These are phyloP conservation scores for Trichoderma sp. DNA, from an alignment of 2,329 filamentous ascomycete species.

Conservation along the genomic window DNA sequence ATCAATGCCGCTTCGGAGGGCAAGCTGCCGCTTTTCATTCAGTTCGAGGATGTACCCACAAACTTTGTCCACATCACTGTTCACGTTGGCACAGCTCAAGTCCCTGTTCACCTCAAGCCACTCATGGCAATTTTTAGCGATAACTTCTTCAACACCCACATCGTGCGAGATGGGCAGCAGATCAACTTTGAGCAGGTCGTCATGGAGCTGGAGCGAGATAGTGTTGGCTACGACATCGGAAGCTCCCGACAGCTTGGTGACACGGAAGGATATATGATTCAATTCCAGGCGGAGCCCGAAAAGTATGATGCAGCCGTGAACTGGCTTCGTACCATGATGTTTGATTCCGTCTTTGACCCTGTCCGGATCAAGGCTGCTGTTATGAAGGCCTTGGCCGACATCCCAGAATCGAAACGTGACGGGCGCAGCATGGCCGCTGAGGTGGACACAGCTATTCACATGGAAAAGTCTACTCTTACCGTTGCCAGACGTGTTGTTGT, in stretches of 20 bases:
- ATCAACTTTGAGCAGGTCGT: constrained; percentile 91
- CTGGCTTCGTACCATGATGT: constrained; percentile 84
- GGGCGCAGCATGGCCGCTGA: constrained; percentile 67
- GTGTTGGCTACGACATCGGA: constrained; percentile 76
- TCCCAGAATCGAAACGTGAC: constrained; percentile 87
- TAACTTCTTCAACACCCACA: constrained; percentile 92
- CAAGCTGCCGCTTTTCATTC: constrained; percentile 80
- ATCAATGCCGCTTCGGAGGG: constrained; percentile 66
- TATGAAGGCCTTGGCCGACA: constrained; percentile 82
- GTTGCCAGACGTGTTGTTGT: constrained; percentile 81
- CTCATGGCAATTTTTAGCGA: constrained; percentile 80
- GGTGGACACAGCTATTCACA: constrained; percentile 75
- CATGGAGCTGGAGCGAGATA: constrained; percentile 85
- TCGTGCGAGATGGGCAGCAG: constrained; percentile 70
- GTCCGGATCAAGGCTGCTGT: constrained; percentile 61
- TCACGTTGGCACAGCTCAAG: constrained; percentile 71
- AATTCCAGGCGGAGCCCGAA: constrained; percentile 81
- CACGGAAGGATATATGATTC: constrained; percentile 75
- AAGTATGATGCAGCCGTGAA: constrained; percentile 80
- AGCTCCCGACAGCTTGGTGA: constrained; percentile 69
- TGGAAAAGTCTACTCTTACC: constrained; percentile 70
- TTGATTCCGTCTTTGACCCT: constrained; percentile 83
- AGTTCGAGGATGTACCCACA: constrained; percentile 91
- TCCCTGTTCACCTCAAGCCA: constrained; percentile 82
- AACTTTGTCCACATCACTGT: constrained; percentile 87